These are phyloP conservation scores for Lactarius vividus DNA, from an alignment of 768 basidiomycete genomes.

Conservation along the genomic window DNA sequence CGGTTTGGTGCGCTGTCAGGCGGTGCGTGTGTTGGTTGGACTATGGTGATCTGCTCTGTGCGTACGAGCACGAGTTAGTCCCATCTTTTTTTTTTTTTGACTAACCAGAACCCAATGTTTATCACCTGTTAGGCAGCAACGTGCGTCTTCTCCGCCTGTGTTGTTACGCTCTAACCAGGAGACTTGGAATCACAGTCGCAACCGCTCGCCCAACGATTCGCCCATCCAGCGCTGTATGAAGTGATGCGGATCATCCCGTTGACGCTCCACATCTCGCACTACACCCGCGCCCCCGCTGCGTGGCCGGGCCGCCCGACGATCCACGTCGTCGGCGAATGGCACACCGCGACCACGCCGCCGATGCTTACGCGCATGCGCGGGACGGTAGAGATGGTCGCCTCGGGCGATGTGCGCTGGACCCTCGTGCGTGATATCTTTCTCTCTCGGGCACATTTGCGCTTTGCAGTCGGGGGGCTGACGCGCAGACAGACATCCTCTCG, in stretches of 20 bases:
- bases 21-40: slow-evolving; percentile 60
- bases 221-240: slow-evolving; percentile 38
- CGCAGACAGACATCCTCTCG: slow-evolving; percentile 26
- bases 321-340: slow-evolving; percentile 43
- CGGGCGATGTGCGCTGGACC: slow-evolving; percentile 51
- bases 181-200: slow-evolving; percentile 3
- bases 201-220: slow-evolving; percentile 33
- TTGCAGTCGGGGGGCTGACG: background rate
- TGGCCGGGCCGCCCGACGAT: slow-evolving; percentile 47
- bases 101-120: background rate
- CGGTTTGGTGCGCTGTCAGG: slow-evolving; percentile 32
- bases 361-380: slow-evolving; percentile 42
- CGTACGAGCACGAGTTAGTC: slow-evolving; percentile 28
- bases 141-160: slow-evolving; percentile 29
- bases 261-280: slow-evolving; percentile 39
- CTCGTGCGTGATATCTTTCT: slow-evolving; percentile 35
- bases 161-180: background rate
- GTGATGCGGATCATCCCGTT: slow-evolving; percentile 54
- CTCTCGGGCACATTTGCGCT: too few relatives aligned
- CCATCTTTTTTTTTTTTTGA: background rate
- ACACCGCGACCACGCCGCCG: slow-evolving; percentile 40
- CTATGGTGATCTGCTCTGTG: slow-evolving; percentile 52
- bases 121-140: slow-evolving; percentile 38
- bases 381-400: slow-evolving; percentile 47
- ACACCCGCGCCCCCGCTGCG: slow-evolving; percentile 30